These are phyloP conservation scores for Plasmodium inui DNA, from an alignment of 169 alveolate species.

Conservation along the genomic window DNA sequence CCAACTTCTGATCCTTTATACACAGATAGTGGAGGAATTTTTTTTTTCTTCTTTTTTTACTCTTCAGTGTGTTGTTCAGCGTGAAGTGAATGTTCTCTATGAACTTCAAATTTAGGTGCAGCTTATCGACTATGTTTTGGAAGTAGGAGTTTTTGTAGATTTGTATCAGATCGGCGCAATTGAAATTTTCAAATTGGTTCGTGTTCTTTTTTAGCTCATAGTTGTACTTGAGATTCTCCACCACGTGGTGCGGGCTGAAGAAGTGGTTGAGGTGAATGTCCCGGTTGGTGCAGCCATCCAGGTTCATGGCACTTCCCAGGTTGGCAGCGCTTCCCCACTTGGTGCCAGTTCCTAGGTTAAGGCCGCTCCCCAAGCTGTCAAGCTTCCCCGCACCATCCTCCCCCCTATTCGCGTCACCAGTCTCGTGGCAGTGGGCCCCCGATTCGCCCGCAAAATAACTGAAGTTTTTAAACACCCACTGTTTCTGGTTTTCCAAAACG, in stretches of 20 bases:
- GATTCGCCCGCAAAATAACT: slow-evolving; percentile 19
- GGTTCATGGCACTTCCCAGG: not conserved
- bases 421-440: not conserved
- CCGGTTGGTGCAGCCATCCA: not conserved
- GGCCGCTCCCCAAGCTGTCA: not conserved
- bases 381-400: not conserved
- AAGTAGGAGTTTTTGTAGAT: slow-evolving; percentile 54
- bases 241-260: slow-evolving; percentile 44
- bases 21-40: slow-evolving; percentile 39
- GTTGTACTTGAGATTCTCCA: slow-evolving; percentile 59
- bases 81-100: slow-evolving; percentile 63
- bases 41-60: slow-evolving; percentile 37
- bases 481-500: slow-evolving; percentile 47
- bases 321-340: not conserved
- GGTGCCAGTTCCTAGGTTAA: not conserved
- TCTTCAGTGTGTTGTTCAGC: slow-evolving; percentile 7
- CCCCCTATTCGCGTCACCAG: not conserved
- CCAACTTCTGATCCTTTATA: slow-evolving; percentile 63
- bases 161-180: slow-evolving; percentile 19
- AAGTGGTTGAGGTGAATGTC: slow-evolving; percentile 32
- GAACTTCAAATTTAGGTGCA: slow-evolving; percentile 60
- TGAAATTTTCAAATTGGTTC: slow-evolving; percentile 23
- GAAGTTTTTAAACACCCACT: slow-evolving; percentile 43
- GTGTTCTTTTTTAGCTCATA: slow-evolving; percentile 41
- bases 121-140: slow-evolving; percentile 64